Base-by-base conservation (phyloP, 495 filamentous ascomycete species). In the Aspergillus indologenus region DNA sequence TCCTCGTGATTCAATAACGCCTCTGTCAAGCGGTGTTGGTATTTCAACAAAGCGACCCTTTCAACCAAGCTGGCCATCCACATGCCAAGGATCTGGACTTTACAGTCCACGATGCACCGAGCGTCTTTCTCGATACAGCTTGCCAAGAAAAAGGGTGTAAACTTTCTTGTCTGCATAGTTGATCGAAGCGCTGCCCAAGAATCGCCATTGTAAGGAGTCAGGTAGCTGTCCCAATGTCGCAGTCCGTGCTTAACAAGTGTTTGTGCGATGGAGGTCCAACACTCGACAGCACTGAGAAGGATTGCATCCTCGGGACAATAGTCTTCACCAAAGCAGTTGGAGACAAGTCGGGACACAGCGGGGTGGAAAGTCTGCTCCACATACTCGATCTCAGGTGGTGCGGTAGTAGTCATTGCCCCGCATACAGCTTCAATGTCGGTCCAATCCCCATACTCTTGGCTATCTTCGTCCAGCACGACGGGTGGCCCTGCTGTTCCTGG, bases 401-500 rank as follows among this genome's bases (percentile, higher is more conserved):
- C 64, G 5, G 53, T 23, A 14, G 67, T 45, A 23, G 61, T 48
- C 29, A 31, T 26, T 60, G 74, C 70, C 21, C 72, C 66, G 20
- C 77, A 75, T 26, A 79, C 65, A 44, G 81, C 79, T 47, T 81
- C 81, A 45, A 87, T 75, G 40, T 73, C 86, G 44, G 76, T 68
- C 78, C 81, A 88, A 61, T 89, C 88, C 24, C 87, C 88, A 67
- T 86, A 90, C 45, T 90, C 88, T 67, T 90, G 88, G 58, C 87
- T 90, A 45, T 90, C 88, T 51, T 90, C 88, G 53, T 82, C 80
- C 0, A 51, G 45, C 43, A 57, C 24, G 12, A 66, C 59, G 46
- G 56, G 29, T 24, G 40, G 46, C 19, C 64, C 61, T 46, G 56
- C 45, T 42, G 15, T 5, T 31, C 31, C 58, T 45, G 44, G 12